Evolutionary conservation across 306 rosid species (phyloP).

Genomic region (Pachyrhizus erosus): DNA sequence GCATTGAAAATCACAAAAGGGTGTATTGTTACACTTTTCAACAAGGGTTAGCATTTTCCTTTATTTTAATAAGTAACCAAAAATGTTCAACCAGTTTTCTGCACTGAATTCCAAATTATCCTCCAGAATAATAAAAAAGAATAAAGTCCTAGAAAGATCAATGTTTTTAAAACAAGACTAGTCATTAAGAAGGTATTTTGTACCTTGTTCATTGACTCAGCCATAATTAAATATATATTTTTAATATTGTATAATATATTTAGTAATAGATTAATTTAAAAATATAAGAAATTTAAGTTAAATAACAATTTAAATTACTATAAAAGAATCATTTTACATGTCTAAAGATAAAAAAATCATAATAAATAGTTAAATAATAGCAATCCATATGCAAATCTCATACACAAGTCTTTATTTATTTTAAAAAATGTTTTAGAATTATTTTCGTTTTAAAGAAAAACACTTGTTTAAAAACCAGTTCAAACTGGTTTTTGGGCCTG

Average conservation of each 20-base stretch:
- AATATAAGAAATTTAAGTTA: too few species aligned
- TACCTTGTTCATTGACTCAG: background rate
- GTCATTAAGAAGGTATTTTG: background rate
- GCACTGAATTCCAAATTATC: constrained; percentile 9
- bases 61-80: background rate
- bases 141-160: background rate
- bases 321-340: background rate
- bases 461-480: too few species aligned
- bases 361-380: background rate
- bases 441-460: too few species aligned
- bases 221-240: background rate
- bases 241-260: background rate
- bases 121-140: background rate
- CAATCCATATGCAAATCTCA: background rate
- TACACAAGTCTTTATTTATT: background rate
- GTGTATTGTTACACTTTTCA: too few species aligned
- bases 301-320: background rate
- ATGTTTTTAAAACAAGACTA: background rate
- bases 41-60: too few species aligned
- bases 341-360: background rate
- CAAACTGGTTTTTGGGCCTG: background rate
- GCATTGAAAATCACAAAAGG: too few species aligned
- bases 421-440: too few species aligned
- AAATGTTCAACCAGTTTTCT: constrained; percentile 11
- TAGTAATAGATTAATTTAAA: background rate